phyloP scores from a whole-genome alignment of 2,329 filamentous ascomycete species.

The Elsinoe necatrix region DNA sequence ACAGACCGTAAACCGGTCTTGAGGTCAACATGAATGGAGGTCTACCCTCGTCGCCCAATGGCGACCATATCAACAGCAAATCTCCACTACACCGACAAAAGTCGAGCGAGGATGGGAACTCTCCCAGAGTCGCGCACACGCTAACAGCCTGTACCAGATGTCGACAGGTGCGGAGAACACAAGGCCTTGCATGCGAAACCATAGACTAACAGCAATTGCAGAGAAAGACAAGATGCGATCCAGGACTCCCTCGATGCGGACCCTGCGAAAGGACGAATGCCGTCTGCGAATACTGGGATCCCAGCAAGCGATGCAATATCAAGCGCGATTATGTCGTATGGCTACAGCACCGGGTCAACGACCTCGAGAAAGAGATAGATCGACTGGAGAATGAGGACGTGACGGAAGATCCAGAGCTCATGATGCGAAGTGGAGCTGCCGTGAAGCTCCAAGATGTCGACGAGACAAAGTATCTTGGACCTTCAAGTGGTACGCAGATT shows the following conservation, averaged over 20 bases:
- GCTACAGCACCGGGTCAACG: constrained; percentile 76
- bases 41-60: constrained; percentile 2
- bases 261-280: constrained; percentile 90
- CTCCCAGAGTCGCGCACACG: constrained; percentile 62
- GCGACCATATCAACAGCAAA: constrained; percentile 1
- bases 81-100: constrained; percentile 7
- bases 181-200: not conserved
- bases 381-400: constrained; percentile 70
- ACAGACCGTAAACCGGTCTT: not conserved
- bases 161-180: constrained; percentile 53
- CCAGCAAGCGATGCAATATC: constrained; percentile 74
- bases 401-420: constrained; percentile 65
- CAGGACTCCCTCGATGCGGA: constrained; percentile 79
- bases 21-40: constrained; percentile 3
- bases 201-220: constrained; percentile 33
- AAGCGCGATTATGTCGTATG: constrained; percentile 87
- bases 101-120: constrained; percentile 32
- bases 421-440: constrained; percentile 76
- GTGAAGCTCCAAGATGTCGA: constrained; percentile 78
- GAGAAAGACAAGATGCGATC: constrained; percentile 95
- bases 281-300: constrained; percentile 91
- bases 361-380: constrained; percentile 71
- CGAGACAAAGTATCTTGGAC: constrained; percentile 82
- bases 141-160: constrained; percentile 73
- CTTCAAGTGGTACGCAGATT: constrained; percentile 92